A percentile compares a stretch with the other conserved stretches of the same genome.
Conservation (phyloP, 345 rosid species). For the Corymbia maculata region DNA sequence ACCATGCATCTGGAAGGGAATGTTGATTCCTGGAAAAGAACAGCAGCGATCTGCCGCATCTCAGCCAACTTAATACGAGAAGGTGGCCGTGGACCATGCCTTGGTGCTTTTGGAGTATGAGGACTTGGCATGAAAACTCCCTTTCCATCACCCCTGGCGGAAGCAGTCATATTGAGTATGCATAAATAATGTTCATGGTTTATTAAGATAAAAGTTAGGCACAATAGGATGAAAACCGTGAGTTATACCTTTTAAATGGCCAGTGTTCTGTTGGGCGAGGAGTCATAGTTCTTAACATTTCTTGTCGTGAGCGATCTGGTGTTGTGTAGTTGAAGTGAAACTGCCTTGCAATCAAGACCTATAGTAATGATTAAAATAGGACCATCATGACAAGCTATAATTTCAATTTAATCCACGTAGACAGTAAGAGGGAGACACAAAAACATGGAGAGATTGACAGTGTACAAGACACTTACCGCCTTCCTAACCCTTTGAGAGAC, state of each 20-base stretch:
- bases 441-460: background rate
- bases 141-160: slow-evolving; percentile 65
- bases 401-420: background rate
- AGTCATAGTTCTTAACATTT: slow-evolving; percentile 61
- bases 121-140: slow-evolving; percentile 37
- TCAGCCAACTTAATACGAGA: slow-evolving; percentile 56
- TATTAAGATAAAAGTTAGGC: background rate
- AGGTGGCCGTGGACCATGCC: slow-evolving; percentile 89
- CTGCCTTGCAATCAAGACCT: slow-evolving; percentile 78
- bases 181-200: background rate
- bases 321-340: slow-evolving; percentile 84
- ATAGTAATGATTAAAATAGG: slow-evolving; percentile 4
- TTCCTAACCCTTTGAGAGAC: slow-evolving; percentile 69
- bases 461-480: slow-evolving; percentile 50
- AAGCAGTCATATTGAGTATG: background rate
- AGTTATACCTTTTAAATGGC: slow-evolving; percentile 60
- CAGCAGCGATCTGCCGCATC: slow-evolving; percentile 82
- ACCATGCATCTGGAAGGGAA: slow-evolving; percentile 70
- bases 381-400: background rate
- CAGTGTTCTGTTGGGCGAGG: slow-evolving; percentile 75
- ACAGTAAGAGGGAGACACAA: background rate
- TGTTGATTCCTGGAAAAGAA: slow-evolving; percentile 77
- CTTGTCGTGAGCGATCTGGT: slow-evolving; percentile 87
- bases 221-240: background rate
- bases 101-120: slow-evolving; percentile 86